phyloP scores from a whole-genome alignment of 2,329 filamentous ascomycete species.

The Rhexocercosporidium sp. region DNA sequence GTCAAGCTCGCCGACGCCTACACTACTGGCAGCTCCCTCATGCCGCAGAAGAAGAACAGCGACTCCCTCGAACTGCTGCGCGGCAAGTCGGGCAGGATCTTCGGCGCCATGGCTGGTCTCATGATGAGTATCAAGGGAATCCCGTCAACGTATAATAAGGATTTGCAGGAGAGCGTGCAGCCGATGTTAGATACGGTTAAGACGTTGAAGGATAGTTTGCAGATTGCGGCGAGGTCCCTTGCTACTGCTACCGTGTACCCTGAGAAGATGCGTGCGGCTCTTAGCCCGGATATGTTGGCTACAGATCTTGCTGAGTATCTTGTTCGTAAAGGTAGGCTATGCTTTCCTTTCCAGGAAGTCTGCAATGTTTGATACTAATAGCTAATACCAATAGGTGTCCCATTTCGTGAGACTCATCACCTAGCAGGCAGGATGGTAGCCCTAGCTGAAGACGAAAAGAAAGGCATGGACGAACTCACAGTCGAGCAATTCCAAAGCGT shows the following conservation, averaged over 20 bases:
- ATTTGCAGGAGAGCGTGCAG: constrained; percentile 82
- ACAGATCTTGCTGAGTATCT: constrained; percentile 70
- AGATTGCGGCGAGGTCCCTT: constrained; percentile 82
- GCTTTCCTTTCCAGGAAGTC: not conserved
- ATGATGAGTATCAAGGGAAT: constrained; percentile 76
- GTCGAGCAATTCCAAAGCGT: constrained; percentile 71
- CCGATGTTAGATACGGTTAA: constrained; percentile 85
- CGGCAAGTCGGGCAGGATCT: constrained; percentile 77
- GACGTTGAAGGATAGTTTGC: constrained; percentile 79
- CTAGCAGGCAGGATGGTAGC: constrained; percentile 76
- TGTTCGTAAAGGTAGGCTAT: constrained; percentile 57
- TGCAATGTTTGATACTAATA: too few species aligned
- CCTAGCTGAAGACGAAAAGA: constrained; percentile 63
- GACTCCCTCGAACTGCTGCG: constrained; percentile 76
- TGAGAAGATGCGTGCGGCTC: constrained; percentile 77
- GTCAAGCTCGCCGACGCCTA: constrained; percentile 80
- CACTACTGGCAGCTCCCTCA: constrained; percentile 66
- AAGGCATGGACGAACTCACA: constrained; percentile 71
- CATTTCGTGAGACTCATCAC: constrained; percentile 82
- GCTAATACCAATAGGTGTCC: constrained; percentile 68
- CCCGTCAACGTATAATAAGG: constrained; percentile 48
- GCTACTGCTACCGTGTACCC: constrained; percentile 72
- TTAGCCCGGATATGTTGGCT: constrained; percentile 54
- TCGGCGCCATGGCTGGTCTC: constrained; percentile 81
- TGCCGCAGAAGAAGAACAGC: constrained; percentile 76